Percentiles rank a stretch among this genome's conserved stretches.
These are phyloP conservation scores for Russula sp. DNA, from an alignment of 768 basidiomycete species.

Conservation along the genomic window DNA sequence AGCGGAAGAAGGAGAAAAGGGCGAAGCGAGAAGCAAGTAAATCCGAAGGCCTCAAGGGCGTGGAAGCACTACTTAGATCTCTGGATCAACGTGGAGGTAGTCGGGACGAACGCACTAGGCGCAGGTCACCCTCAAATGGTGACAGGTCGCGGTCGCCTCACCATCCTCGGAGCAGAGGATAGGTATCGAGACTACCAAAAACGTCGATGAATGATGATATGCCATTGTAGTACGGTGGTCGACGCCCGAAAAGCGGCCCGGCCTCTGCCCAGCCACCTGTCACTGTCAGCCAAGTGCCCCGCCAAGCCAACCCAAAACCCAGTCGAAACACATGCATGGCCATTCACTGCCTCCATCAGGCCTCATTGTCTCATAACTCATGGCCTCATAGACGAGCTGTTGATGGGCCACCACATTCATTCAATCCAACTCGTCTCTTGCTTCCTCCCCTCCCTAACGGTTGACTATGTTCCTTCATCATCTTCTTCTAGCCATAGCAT, in stretches of 20 bases:
- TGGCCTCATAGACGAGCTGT: background rate
- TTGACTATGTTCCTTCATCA: background rate
- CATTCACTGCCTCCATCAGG: too few relatives aligned
- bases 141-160: background rate
- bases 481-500: background rate
- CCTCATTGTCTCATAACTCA: background rate
- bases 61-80: constrained; percentile 55
- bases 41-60: constrained; percentile 56
- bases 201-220: background rate
- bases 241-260: too few relatives aligned
- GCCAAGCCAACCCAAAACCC: too few relatives aligned
- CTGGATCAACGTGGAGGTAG: too few relatives aligned
- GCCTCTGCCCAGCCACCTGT: too few relatives aligned
- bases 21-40: constrained; percentile 42
- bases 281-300: too few relatives aligned
- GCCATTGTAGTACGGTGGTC: too few relatives aligned
- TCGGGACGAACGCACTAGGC: too few relatives aligned
- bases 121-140: background rate
- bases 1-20: constrained; percentile 64
- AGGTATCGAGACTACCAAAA: background rate
- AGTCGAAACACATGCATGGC: too few relatives aligned
- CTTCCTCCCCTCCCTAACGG: background rate
- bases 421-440: background rate
- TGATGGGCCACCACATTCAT: background rate
- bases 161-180: background rate